Evolutionary conservation across 1,139 yeast genomes (phyloP), one percentile per base, ranked within the genome.

Genomic region (Geotrichum phurueaensis): DNA sequence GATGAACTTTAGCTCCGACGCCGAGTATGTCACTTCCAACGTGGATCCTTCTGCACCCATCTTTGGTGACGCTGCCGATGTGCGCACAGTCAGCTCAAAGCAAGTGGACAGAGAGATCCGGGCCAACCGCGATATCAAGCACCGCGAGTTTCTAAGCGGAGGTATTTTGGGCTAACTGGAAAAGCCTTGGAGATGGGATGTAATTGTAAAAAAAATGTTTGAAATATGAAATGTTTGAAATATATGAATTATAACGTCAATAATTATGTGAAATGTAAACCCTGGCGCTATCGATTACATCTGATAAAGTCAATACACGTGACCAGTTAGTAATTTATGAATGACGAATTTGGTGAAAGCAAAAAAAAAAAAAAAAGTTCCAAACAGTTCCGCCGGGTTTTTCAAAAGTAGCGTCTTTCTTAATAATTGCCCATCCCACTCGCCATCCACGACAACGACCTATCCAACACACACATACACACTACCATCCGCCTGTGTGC

Each of bases 51-150:
- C 36, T 12, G 23, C 53, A 2, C 50, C 53, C 5, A 22, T n/a
- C 29, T n/a, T 18, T 48, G 53, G 53, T 5, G 54, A 51, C 22
- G 31, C 51, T 15, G 4, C 29, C 6, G 43, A 20, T 25, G 20
- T 18, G 12, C n/a, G 33, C 27, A 20, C 36, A 12, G 23, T 43
- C 20, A 36, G 27, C 51, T 23, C 59, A 4, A 58, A 58, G 49
- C 43, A 48, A 7, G 29, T 51, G 29, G 60, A 54, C 54, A 54
- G 51, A 51, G 36, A 54, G 20, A 54, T 58, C 27, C 18, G 33
- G 9, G 55, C 58, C 20, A 54, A 54, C 48, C 31, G 60, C 18
- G 58, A 58, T 29, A 39, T 54, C 20, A 58, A 58, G 47, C 51
- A 7, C 45, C 47, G 45, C 18, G 49, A 33, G 15, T 20, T 50